Evolutionary conservation across 495 filamentous ascomycete genomes (phyloP), one percentile per base, ranked within the genome.

Genomic region (Daldinia decipiens): DNA sequence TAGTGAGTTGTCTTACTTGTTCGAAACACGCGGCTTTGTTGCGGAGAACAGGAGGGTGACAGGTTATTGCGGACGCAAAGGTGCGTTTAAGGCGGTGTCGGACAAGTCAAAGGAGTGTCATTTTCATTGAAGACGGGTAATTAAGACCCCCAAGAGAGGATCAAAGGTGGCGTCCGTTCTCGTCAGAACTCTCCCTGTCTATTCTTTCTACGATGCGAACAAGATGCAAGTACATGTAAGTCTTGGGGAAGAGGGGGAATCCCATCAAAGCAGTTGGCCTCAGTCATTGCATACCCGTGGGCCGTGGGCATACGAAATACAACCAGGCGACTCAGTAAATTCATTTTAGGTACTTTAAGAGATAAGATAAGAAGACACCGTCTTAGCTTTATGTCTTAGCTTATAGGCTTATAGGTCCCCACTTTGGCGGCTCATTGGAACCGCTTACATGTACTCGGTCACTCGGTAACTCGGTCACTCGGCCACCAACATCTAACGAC

Each of bases 131-230:
- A 67, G 55, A 60, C 55, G 51, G 34, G 55, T 61, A 73, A 63
- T 34, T 55, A 52, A 65, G 26, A 69, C 58, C 59, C 34, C 59
- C 63, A 43, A 54, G 52, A 36, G 43, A 59, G 54, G 59, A 53
- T 75, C 73, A 77, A 75, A 77, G 75, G 45, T 72, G 24, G 27
- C 38, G 65, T 72, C 75, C 75, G 75, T 72, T 75, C 75, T 65
- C 75, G 73, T 77, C 67, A 57, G 32, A 11, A 27, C 60, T 31
- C 53, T 34, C 64, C 43, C 32, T 56, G 38, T 62, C 43, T 36
- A 51, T 68, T 54, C 63, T 65, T 68, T 68, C 63, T 63, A 51
- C 50, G 58, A 69, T 56, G 60, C 29, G 65, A 69, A 62, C 40
- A 66, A 73, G 8, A 69, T 68, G 9, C 11, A 53, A 52, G 39